phyloP scores from a whole-genome alignment of 129 eudicot genomes.

The Flaveria bidentis region DNA sequence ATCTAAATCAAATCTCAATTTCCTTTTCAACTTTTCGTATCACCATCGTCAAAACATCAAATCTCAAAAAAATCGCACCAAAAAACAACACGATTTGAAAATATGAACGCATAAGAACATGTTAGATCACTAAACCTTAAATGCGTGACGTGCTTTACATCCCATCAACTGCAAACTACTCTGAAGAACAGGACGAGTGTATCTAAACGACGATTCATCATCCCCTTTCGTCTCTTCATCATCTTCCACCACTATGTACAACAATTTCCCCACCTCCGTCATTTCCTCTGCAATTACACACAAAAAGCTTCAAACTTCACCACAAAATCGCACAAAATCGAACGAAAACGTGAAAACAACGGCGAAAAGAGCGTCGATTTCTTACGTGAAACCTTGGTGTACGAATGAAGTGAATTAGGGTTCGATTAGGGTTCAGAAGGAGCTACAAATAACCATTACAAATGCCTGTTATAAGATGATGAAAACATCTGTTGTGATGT shows the following conservation, averaged over 20 bases:
- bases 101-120: neutral
- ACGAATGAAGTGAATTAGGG: neutral
- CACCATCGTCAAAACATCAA: neutral
- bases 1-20: neutral
- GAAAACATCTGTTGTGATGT: neutral
- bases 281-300: neutral
- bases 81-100: neutral
- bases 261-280: conserved; percentile 73
- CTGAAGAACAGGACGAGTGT: conserved; percentile 88
- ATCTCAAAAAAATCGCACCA: neutral
- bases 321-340: neutral
- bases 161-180: conserved; percentile 93
- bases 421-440: neutral
- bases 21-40: neutral
- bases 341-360: neutral
- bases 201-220: conserved; percentile 61
- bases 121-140: conserved; percentile 52
- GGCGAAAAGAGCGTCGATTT: neutral
- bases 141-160: conserved; percentile 94
- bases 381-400: conserved; percentile 13
- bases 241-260: conserved; percentile 75
- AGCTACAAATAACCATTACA: neutral
- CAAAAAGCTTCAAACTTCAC: neutral
- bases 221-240: conserved; percentile 38
- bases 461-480: too few relatives aligned